Evolutionary conservation across 1,139 yeast genomes (phyloP).

Genomic region (Pneumocystis sp.): DNA sequence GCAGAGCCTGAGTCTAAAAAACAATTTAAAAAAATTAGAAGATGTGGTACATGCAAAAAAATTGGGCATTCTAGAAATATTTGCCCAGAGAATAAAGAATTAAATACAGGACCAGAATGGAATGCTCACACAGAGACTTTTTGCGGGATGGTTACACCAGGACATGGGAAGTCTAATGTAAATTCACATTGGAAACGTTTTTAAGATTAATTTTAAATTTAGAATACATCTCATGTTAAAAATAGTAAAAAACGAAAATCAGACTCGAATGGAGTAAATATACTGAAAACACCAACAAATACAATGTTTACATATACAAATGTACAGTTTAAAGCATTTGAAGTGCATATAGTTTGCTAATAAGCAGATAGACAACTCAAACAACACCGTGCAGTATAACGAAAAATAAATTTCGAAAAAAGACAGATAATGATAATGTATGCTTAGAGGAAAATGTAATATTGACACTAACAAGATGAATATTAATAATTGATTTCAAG

Average conservation of each 20-base stretch:
- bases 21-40: neutral
- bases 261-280: neutral
- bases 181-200: neutral
- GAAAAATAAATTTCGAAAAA: neutral
- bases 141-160: neutral
- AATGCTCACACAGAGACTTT: neutral
- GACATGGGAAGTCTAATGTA: neutral
- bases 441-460: neutral
- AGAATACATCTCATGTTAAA: neutral
- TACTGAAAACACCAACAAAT: neutral
- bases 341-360: neutral
- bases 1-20: neutral
- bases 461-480: neutral
- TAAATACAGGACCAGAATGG: neutral
- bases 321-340: neutral
- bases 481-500: neutral
- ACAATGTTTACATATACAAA: neutral
- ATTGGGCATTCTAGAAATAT: neutral
- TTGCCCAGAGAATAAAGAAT: neutral
- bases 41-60: neutral
- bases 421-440: neutral
- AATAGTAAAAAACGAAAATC: neutral
- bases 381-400: neutral
- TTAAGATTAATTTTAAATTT: neutral
- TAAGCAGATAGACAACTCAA: neutral